Conservation (phyloP, 2,329 filamentous ascomycete species). For the Mycocentrospora acerina region DNA sequence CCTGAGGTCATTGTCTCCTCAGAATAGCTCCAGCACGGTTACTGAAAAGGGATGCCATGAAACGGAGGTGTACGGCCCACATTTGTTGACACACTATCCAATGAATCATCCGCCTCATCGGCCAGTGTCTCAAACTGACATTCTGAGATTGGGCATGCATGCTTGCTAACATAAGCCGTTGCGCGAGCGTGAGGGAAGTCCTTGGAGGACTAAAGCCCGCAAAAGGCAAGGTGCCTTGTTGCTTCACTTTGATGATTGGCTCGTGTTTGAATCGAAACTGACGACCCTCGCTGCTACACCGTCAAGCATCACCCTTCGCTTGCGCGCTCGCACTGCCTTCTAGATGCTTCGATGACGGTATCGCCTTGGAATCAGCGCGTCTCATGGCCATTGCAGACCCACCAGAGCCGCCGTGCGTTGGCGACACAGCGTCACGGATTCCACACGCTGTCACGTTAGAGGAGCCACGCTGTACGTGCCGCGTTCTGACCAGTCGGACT, state of each 20-base stretch:
- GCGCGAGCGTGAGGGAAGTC: constrained; percentile 16
- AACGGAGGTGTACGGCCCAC: constrained; percentile 22
- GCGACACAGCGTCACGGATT: constrained; percentile 19
- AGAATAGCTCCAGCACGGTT: constrained; percentile 27
- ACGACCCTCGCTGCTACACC: constrained; percentile 13
- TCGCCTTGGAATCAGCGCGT: constrained; percentile 20
- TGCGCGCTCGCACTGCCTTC: constrained; percentile 27
- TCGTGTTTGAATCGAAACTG: constrained; percentile 8
- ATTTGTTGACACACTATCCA: constrained; percentile 24
- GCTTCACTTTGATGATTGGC: constrained; percentile 30
- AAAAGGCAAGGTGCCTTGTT: constrained; percentile 14
- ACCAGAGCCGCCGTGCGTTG: constrained; percentile 27
- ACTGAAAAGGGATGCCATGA: constrained; percentile 31
- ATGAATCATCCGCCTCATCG: constrained; percentile 32
- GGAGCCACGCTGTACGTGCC: constrained; percentile 17
- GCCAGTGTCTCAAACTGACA: constrained; percentile 33
- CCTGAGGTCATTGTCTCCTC: constrained; percentile 19
- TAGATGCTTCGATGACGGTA: constrained; percentile 13
- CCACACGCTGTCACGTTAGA: constrained; percentile 24
- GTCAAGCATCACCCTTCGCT: constrained; percentile 24
- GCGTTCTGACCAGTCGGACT: constrained; percentile 12
- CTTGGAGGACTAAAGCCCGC: constrained; percentile 12
- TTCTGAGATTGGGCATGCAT: constrained; percentile 20
- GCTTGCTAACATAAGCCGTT: constrained; percentile 26
- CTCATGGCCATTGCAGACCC: constrained; percentile 18